Evolutionary conservation across 495 filamentous ascomycete genomes (phyloP), one percentile per base, ranked within the genome.

Genomic region (Lineolata rhizophorae): DNA sequence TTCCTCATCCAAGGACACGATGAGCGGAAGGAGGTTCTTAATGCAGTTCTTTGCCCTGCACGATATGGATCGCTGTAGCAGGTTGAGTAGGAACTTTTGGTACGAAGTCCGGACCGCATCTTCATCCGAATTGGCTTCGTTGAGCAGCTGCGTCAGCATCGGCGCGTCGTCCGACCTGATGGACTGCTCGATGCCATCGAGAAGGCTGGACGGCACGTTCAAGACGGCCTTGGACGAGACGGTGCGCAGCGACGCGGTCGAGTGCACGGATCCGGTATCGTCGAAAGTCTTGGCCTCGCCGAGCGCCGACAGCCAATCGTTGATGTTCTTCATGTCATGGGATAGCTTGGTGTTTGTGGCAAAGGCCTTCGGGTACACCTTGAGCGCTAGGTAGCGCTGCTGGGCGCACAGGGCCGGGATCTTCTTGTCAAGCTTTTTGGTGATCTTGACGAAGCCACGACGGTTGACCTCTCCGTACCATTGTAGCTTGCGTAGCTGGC

Each of bases 381-480:
- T 90, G 12, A 76, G 75, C 29, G 73, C 69, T 30, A 95, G 56
- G 42, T 93, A 95, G 22, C 67, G 64, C 39, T 76, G 66, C 53
- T 93, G 83, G 15, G 16, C 14, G 35, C 68, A 62, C 1, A 67
- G 61, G 5, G 67, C 63, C 2, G 67, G 64, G 2, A 91, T 61
- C 53, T 84, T 91, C 56, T 93, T 93, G 56, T 93, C 83, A 14
- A 91, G 58, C 52, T 97, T 97, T 60, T 94, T 97, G 14, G 83
- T 85, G 52, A 97, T 95, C 56, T 97, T 97, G 43, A 90, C 64
- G 44, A 97, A 97, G 0, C 87, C 87, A 36, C 78, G 66, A 21
- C 84, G 66, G 46, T 97, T 97, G 42, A 95, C 83, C 55, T 95
- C 87, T 18, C 82, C 90, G 40, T 93, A 95, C 84, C 84, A 94